Evolutionary conservation across 495 filamentous ascomycete species (phyloP).

Genomic region (Neurospora sublineolata): DNA sequence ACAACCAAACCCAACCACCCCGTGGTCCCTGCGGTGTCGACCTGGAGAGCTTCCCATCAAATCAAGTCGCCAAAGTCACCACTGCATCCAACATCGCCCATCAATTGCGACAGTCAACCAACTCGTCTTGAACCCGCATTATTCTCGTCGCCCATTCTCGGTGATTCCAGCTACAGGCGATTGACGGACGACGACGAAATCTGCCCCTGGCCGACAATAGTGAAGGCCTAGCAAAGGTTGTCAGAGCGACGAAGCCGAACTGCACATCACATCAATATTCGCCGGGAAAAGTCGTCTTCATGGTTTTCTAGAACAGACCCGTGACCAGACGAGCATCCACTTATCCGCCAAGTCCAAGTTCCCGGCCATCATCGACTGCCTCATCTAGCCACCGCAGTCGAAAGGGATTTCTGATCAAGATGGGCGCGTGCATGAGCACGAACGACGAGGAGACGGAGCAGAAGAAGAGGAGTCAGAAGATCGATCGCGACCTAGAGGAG

Average conservation of each 20-base stretch:
- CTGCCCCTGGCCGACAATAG: neutral
- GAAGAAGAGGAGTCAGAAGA: constrained; percentile 87
- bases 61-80: neutral
- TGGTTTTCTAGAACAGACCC: constrained; percentile 17
- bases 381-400: constrained; percentile 5
- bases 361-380: neutral
- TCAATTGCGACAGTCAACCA: neutral
- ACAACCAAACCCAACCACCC: neutral
- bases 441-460: constrained; percentile 73
- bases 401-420: constrained; percentile 37
- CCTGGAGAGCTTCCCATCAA: neutral
- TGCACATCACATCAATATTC: neutral
- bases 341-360: neutral
- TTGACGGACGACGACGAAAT: neutral
- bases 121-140: neutral
- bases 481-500: constrained; percentile 85
- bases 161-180: neutral
- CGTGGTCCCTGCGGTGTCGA: neutral
- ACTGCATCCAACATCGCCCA: neutral
- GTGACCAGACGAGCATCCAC: constrained; percentile 9
- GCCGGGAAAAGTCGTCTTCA: constrained; percentile 5
- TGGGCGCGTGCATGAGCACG: constrained; percentile 86
- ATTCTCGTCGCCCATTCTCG: neutral
- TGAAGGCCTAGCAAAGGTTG: neutral
- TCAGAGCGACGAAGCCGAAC: neutral